These are phyloP conservation scores for Paspalum vaginatum DNA, from an alignment of 176 grass and related monocot genomes.

Conservation along the genomic window DNA sequence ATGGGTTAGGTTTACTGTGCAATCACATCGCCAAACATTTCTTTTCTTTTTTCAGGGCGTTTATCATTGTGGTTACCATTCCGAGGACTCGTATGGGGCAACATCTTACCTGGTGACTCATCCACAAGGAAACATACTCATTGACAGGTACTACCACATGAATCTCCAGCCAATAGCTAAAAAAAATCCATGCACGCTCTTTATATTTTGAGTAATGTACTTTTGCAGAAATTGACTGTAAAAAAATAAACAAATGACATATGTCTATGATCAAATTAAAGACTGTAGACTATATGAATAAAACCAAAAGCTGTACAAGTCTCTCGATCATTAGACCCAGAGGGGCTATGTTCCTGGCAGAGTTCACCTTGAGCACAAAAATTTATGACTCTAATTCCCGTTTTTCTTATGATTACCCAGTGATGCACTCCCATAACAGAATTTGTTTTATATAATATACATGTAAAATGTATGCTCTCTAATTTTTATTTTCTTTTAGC, in stretches of 20 bases:
- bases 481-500: conserved; percentile 44
- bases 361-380: neutral
- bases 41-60: conserved; percentile 58
- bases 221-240: neutral
- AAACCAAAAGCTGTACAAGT: neutral
- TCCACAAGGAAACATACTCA: conserved; percentile 84
- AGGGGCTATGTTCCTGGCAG: neutral
- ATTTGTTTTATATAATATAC: neutral
- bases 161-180: neutral
- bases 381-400: neutral
- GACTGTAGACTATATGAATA: neutral
- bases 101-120: conserved; percentile 84
- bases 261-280: neutral
- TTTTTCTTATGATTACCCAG: neutral
- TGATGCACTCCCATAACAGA: neutral
- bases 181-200: neutral
- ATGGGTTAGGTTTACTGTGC: neutral
- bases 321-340: neutral
- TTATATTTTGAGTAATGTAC: neutral
- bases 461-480: too few species aligned
- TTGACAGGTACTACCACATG: conserved; percentile 58
- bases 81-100: conserved; percentile 65
- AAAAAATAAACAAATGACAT: neutral
- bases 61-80: conserved; percentile 89
- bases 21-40: neutral